Conservation (phyloP, 192 early-diverging fungal species). For the Diversispora eburnea region DNA sequence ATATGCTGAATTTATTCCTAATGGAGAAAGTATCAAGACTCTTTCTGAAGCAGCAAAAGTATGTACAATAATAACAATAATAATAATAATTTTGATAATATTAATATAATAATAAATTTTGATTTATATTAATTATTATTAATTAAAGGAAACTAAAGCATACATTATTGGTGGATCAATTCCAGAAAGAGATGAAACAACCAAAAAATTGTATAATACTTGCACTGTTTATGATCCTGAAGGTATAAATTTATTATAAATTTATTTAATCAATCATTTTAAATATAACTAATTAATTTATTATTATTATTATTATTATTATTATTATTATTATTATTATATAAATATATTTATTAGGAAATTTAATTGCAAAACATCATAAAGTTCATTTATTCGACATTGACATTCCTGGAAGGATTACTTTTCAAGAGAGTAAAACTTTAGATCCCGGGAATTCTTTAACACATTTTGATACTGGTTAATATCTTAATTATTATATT, state of each 20-base stretch:
- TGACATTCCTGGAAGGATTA: slow-evolving; percentile 88
- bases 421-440: slow-evolving; percentile 86
- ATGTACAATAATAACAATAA: slow-evolving; percentile 3
- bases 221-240: slow-evolving; percentile 73
- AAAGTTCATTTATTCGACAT: slow-evolving; percentile 97
- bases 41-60: slow-evolving; percentile 81
- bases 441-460: slow-evolving; percentile 69
- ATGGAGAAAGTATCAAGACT: slow-evolving; percentile 66
- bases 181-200: slow-evolving; percentile 64
- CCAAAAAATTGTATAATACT: slow-evolving; percentile 75
- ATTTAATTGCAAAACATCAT: slow-evolving; percentile 62
- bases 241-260: slow-evolving; percentile 3
- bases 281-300: neutral
- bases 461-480: slow-evolving; percentile 76
- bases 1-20: slow-evolving; percentile 81
- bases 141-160: slow-evolving; percentile 63
- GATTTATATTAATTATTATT: neutral
- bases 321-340: neutral
- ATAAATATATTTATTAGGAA: slow-evolving; percentile 30
- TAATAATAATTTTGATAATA: neutral
- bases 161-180: slow-evolving; percentile 91
- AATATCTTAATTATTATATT: neutral
- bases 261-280: neutral
- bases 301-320: neutral
- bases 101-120: neutral